Base-by-base conservation (phyloP, 768 basidiomycete species). In the Vishniacozyma victoriae region DNA sequence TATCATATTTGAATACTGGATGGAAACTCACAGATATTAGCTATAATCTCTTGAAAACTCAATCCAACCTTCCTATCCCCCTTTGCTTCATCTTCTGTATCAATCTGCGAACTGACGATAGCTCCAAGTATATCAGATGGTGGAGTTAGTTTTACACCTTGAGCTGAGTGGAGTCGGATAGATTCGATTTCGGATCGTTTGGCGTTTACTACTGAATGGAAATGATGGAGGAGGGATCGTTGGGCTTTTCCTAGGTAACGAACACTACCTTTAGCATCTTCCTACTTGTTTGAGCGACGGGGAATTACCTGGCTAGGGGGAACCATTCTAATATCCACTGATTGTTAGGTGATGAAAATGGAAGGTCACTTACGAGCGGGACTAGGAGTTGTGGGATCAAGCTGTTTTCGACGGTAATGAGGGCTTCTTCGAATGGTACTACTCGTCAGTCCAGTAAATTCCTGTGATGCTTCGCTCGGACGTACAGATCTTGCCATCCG, bases 41-140 rank as follows among this genome's bases (percentile, higher is more conserved):
- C 63, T 9, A 63, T 48, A n/a, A 61, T 50, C 42, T 69, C 63
- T 13, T 57, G 49, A 23, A 56, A 56, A 5, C 44, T 62, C 46
- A 64, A 42, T 0, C 60, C 66, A 4, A 48, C 54, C 5, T 35
- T 33, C 16, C 47, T 40, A 14, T 41, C 22, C 26, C 50, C 23
- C 44, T 25, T 51, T 12, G 20, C 27, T 50, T 43, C 57, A 31
- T 33, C 43, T 35, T 52, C 59, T n/a, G 51, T 60, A 19, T 46
- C 33, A 14, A 62, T 54, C 48, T 62, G 60, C 16, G 47, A 42
- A 15, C 48, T 44, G 33, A 58, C 60, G 23, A 62, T 18, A 5
- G 56, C 56, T 3, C 54, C 60, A 13, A 62, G 42, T 3, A 62
- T 36, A 36, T 61, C 55, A 13, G 41, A 37, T 0, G 55, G 55